Evolutionary conservation across 2,329 filamentous ascomycete species (phyloP), one percentile per base, ranked within the genome.

Genomic region (Cercospora zeae-maydis): DNA sequence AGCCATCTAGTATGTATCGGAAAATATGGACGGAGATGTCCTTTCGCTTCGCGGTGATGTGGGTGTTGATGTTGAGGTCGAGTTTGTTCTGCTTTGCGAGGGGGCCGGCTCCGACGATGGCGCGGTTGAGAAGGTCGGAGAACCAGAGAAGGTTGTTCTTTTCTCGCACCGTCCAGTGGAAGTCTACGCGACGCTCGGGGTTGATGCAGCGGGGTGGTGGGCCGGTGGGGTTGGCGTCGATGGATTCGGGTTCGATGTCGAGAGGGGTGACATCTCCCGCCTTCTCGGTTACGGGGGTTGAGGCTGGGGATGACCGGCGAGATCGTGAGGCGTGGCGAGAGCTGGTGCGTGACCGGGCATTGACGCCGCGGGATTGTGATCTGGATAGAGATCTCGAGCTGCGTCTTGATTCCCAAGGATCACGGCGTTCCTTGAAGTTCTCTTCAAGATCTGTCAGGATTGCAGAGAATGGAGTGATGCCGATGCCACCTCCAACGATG

Each of bases 151-250:
- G 77, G 56, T 83, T 78, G 71, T 85, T 84, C 61, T 79, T 78
- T 52, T 86, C 83, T 21, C 83, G 81, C 0, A 86, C 83, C 66
- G 83, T 84, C 84, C 84, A 86, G 72, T 86, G 83, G 62, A 86
- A 85, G 67, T 86, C 84, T 1, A 85, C 80, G 10, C 57, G 61
- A 16, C 57, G 61, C 5, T 63, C 57, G 21, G 61, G 61, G 27
- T 63, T 58, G 27, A 51, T 45, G 42, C 57, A 60, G 24, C 61
- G 57, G 9, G 61, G 61, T 16, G 33, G 39, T 3, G 57, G 51
- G 16, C 19, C 47, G 30, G 19, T 4, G 7, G 57, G 52, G 39
- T 24, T 52, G 27, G 27, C 19, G 47, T 45, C 34, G 7, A 42
- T 16, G 7, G n/a, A 30, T 16, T 45, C 11, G 19, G 45, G 19